phyloP scores from a whole-genome alignment of 2,329 filamentous ascomycete species.

The Sporothrix pallida region DNA sequence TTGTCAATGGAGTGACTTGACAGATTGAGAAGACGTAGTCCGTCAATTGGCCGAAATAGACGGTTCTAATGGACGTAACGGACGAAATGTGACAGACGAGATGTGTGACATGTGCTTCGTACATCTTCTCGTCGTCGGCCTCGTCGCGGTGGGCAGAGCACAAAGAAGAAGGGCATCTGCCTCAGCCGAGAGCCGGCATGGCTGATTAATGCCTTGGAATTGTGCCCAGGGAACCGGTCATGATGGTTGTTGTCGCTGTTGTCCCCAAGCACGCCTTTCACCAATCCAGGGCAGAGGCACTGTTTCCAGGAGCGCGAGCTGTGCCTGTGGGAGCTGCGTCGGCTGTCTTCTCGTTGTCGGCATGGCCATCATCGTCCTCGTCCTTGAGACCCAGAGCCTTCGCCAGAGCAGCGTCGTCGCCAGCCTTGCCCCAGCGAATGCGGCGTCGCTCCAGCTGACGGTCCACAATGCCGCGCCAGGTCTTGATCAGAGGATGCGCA shows the following conservation, averaged over 20 bases:
- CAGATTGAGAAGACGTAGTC: no score
- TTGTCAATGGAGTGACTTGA: no score
- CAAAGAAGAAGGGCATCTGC: background rate
- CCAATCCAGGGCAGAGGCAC: constrained; percentile 32
- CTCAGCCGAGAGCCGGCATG: background rate
- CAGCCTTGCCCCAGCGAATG: constrained; percentile 31
- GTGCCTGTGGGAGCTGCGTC: background rate
- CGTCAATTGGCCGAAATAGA: no score
- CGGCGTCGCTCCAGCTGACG: constrained; percentile 47
- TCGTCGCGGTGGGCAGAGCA: constrained; percentile 8
- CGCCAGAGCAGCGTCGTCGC: constrained; percentile 31
- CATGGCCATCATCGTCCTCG: constrained; percentile 24
- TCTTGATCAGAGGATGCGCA: constrained; percentile 69
- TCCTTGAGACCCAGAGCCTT: constrained; percentile 35
- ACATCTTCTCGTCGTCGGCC: background rate
- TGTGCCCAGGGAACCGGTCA: background rate
- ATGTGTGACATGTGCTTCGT: background rate
- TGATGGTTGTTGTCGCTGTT: background rate
- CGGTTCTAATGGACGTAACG: no score
- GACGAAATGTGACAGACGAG: no score
- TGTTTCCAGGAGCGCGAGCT: constrained; percentile 16
- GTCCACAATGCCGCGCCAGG: constrained; percentile 60
- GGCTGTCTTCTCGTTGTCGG: background rate
- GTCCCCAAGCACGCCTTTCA: background rate
- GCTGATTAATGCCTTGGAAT: background rate